Percentiles rank a stretch among this genome's conserved stretches.
Evolutionary conservation across 1,284 basidiomycete genomes (phyloP).

Genomic region (Ustilago sp.): DNA sequence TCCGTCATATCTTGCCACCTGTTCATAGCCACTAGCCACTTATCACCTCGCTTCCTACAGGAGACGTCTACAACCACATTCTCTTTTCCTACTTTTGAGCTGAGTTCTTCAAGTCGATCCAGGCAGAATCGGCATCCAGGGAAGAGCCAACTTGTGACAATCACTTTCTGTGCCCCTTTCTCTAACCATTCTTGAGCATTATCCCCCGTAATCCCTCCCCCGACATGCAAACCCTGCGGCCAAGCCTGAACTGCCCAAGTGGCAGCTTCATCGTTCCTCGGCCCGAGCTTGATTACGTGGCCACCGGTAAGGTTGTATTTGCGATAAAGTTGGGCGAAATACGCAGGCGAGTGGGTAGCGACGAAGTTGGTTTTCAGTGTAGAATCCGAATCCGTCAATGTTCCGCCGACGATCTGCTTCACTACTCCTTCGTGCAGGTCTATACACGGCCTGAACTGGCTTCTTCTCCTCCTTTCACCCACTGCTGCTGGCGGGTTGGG

Average conservation of each 20-base stretch:
- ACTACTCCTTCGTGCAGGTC: constrained; percentile 84
- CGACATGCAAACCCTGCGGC: constrained; percentile 86
- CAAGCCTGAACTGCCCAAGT: constrained; percentile 83
- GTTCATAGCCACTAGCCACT: constrained; percentile 98
- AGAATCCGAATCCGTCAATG: constrained; percentile 73
- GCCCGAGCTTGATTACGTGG: constrained; percentile 96
- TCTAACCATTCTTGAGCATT: constrained; percentile 90
- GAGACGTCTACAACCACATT: constrained; percentile 94
- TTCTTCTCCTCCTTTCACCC: constrained; percentile 31
- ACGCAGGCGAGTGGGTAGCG: constrained; percentile 81
- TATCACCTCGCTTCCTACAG: constrained; percentile 81
- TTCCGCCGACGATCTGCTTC: constrained; percentile 98
- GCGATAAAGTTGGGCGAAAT: constrained; percentile 85
- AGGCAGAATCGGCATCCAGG: constrained; percentile 83
- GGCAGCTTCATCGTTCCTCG: constrained; percentile 86
- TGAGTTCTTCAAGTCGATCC: constrained; percentile 78
- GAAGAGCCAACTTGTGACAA: constrained; percentile 96
- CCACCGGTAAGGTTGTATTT: constrained; percentile 81
- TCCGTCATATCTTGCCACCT: constrained; percentile 98
- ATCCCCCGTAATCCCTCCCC: constrained; percentile 86
- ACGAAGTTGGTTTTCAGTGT: constrained; percentile 91
- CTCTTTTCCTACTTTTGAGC: constrained; percentile 82
- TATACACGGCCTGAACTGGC: constrained; percentile 90
- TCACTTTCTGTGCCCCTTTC: constrained; percentile 92
- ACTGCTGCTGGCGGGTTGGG: neutral